Evolutionary conservation across 148 eudicot species (phyloP).

Genomic region (Heliamphora exappendiculata): DNA sequence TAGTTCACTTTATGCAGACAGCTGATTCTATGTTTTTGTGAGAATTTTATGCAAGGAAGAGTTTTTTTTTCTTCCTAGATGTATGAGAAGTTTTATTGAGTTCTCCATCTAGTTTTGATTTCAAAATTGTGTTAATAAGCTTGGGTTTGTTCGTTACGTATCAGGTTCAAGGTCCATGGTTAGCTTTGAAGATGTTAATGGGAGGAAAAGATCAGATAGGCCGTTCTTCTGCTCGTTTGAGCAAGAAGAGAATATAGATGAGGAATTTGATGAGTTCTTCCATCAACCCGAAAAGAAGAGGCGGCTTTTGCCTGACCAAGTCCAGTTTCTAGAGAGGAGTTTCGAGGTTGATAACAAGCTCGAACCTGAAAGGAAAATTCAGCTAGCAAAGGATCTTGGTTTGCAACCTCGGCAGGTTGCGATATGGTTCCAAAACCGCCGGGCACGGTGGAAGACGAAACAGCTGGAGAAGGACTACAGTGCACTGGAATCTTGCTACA

Average conservation of each 20-base stretch:
- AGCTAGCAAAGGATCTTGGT: constrained; percentile 84
- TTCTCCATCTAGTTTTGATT: background rate
- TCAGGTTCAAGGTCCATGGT: constrained; percentile 69
- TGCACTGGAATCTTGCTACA: constrained; percentile 43
- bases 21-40: background rate
- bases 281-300: constrained; percentile 79
- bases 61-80: background rate
- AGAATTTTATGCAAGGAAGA: background rate
- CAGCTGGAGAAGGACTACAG: constrained; percentile 73
- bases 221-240: constrained; percentile 46
- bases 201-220: constrained; percentile 36
- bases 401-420: constrained; percentile 89
- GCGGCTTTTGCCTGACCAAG: constrained; percentile 62
- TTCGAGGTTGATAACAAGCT: constrained; percentile 78
- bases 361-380: constrained; percentile 69
- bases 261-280: constrained; percentile 53
- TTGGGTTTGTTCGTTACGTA: background rate
- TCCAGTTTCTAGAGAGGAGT: constrained; percentile 63
- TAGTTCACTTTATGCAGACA: background rate
- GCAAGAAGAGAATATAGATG: constrained; percentile 51
- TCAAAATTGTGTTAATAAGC: background rate
- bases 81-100: background rate
- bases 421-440: constrained; percentile 81
- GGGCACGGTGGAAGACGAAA: constrained; percentile 84
- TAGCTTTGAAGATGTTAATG: constrained; percentile 53